Base-by-base conservation (phyloP, 2,329 filamentous ascomycete genomes). In the Emydomyces testavorans region DNA sequence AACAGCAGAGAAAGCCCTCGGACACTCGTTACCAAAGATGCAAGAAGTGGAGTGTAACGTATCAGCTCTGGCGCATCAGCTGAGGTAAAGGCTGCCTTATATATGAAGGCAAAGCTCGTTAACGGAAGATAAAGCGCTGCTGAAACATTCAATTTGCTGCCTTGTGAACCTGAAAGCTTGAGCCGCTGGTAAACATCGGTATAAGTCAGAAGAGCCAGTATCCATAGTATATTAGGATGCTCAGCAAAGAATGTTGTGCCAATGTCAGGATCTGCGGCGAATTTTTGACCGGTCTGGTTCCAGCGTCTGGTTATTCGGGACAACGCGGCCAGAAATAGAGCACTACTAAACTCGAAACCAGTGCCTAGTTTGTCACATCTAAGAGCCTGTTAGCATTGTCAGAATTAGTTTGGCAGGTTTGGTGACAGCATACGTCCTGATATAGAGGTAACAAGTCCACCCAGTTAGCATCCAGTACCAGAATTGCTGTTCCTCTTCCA, bases 251-350 rank as follows among this genome's bases (percentile, higher is more conserved):
- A 83, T 4, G 65, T 71, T 50, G 83, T 85, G 53, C 85, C 84
- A 38, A 96, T 85, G 59, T 96, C 92, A 21, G 87, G 79, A 32
- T 82, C 83, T n/a, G 89, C 89, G 1, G 92, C 83, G 57, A 87
- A 89, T 64, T 98, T 98, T 61, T 96, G 90, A 3, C 92, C 92
- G 0, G 92, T 96, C 64, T 96, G 92, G 60, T 96, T 96, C 90
- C 90, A 98, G 48, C 83, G 77, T 36, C 86, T 73, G 31, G 80
- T 69, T 2, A 94, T 57, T 29, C 89, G 77, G 46, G 85, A 75
- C 6, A 78, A 66, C 1, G 73, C 58, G 6, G 90, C 70, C 0
- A 84, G 70, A 26, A 74, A 57, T 11, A 76, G 23, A 40, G 50
- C 49, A 48, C 47, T 24, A 56, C 35, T 48, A 54, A 43, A 44